phyloP scores from a whole-genome alignment of 2,329 filamentous ascomycete species.

The Tympanopsis confertula region DNA sequence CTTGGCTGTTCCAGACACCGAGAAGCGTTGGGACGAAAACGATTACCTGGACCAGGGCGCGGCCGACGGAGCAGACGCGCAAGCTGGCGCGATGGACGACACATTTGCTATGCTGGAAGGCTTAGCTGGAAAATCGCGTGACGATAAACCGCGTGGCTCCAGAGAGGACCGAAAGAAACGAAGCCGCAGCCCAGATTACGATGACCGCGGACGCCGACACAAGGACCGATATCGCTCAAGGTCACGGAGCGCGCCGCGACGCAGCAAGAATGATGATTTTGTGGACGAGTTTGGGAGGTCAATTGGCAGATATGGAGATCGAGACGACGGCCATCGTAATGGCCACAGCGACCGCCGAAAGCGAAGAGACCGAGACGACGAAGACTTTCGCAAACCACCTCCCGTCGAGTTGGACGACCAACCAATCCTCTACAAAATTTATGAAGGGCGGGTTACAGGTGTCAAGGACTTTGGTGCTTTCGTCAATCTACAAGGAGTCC shows the following conservation, averaged over 20 bases:
- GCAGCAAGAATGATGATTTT: constrained; percentile 35
- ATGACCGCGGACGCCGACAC: constrained; percentile 20
- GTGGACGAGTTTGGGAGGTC: constrained; percentile 47
- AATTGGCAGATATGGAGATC: constrained; percentile 25
- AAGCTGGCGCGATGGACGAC: constrained; percentile 70
- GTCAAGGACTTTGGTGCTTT: constrained; percentile 95
- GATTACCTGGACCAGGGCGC: constrained; percentile 18
- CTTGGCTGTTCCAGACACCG: constrained; percentile 72
- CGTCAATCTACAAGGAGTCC: constrained; percentile 79
- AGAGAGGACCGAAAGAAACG: constrained; percentile 37
- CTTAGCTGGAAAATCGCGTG: constrained; percentile 54
- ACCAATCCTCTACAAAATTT: constrained; percentile 75
- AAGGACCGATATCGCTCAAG: constrained; percentile 37
- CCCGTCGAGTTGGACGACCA: constrained; percentile 68
- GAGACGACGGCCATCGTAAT: constrained; percentile 26
- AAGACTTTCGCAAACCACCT: constrained; percentile 54
- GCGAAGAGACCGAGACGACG: constrained; percentile 31
- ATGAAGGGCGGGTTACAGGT: constrained; percentile 79
- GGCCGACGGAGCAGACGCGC: constrained; percentile 18
- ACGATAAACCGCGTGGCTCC: constrained; percentile 16
- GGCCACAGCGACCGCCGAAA: constrained; percentile 28
- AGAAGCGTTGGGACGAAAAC: constrained; percentile 39
- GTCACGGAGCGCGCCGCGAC: constrained; percentile 29
- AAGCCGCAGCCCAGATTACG: constrained; percentile 41
- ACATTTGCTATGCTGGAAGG: constrained; percentile 86